phyloP scores from a whole-genome alignment of 495 filamentous ascomycete genomes.

The Penicillium salamii region DNA sequence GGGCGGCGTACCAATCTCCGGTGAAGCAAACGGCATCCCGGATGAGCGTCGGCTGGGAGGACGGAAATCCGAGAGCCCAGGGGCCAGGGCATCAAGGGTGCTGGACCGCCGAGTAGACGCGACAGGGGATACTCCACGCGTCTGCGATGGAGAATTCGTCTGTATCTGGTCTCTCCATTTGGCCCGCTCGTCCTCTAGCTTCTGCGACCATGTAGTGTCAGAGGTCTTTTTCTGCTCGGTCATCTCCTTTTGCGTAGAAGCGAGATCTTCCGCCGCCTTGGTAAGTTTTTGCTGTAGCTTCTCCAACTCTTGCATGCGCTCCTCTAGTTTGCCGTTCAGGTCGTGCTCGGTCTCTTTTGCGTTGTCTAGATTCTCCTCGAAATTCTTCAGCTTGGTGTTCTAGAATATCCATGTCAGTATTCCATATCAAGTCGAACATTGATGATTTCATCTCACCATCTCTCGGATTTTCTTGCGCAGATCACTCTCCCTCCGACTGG shows the following conservation, averaged over 20 bases:
- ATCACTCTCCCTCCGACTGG: slow-evolving; percentile 77
- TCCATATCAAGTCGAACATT: neutral
- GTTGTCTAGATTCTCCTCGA: slow-evolving; percentile 81
- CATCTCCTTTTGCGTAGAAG: slow-evolving; percentile 57
- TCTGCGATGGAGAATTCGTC: slow-evolving; percentile 40
- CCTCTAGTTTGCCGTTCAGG: slow-evolving; percentile 53
- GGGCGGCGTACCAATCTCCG: slow-evolving; percentile 39
- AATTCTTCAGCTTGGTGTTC: slow-evolving; percentile 69
- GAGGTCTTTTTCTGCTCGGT: slow-evolving; percentile 66
- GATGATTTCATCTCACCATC: slow-evolving; percentile 52
- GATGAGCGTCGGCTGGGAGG: slow-evolving; percentile 49
- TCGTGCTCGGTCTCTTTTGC: slow-evolving; percentile 61
- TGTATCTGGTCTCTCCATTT: slow-evolving; percentile 65
- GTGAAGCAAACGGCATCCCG: slow-evolving; percentile 35
- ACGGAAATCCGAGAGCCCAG: slow-evolving; percentile 33
- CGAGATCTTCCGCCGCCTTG: slow-evolving; percentile 61
- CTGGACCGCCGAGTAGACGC: slow-evolving; percentile 45
- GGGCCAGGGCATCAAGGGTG: slow-evolving; percentile 35
- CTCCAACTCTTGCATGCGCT: slow-evolving; percentile 62
- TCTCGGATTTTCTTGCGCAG: slow-evolving; percentile 84
- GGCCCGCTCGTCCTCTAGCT: slow-evolving; percentile 67
- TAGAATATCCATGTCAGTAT: slow-evolving; percentile 29
- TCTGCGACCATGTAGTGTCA: slow-evolving; percentile 59
- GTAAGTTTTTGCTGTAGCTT: slow-evolving; percentile 60
- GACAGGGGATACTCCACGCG: slow-evolving; percentile 47